Base-by-base conservation (phyloP, 1,284 basidiomycete genomes). In the Caloboletus firmus region DNA sequence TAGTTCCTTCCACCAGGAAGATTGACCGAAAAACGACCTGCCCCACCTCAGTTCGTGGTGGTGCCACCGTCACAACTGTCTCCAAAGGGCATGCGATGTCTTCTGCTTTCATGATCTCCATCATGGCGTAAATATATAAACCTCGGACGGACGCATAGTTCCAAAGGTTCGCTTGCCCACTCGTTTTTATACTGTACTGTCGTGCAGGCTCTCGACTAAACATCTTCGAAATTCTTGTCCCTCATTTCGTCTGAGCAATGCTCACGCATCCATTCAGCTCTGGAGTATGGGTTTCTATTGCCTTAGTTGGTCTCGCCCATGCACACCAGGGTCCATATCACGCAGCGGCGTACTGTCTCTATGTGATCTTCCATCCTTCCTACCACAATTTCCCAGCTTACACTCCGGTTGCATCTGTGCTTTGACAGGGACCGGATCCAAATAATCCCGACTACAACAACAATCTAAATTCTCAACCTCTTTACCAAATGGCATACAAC, bases 91-190 rank as follows among this genome's bases (percentile, higher is more conserved):
- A 32, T n/a, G 24, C 30, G 18, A 24, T n/a, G 44, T 26, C 17
- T 6, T 12, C 11, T 13, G 11, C 18, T 22, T 18, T 39, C 20
- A 18, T 20, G 18, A 39, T 13, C 11, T 39, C n/a, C n/a, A n/a
- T n/a, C n/a, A n/a, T n/a, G n/a, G n/a, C n/a, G n/a, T n/a, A 17
- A 22, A 11, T 3, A 39, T 63, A 63, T 61, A 62, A 59, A 43
- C 17, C 6, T 20, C 45, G 30, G 41, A 35, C 15, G 15, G 22
- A 28, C 17, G 2, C 18, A 44, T 20, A 20, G 10, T 8, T 28
- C 24, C 18, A 20, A 22, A 35, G n/a, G 8, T 37, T 12, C 11
- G 3, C n/a, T 37, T 24, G 5, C 20, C 4, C 34, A 20, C 20
- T 36, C 17, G 15, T 36, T 51, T 35, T n/a, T 28, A 8, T n/a